A percentile compares a stretch with the other conserved stretches of the same genome.
Evolutionary conservation across 2,329 filamentous ascomycete species (phyloP).

Genomic region (Penicillium griseofulvum): DNA sequence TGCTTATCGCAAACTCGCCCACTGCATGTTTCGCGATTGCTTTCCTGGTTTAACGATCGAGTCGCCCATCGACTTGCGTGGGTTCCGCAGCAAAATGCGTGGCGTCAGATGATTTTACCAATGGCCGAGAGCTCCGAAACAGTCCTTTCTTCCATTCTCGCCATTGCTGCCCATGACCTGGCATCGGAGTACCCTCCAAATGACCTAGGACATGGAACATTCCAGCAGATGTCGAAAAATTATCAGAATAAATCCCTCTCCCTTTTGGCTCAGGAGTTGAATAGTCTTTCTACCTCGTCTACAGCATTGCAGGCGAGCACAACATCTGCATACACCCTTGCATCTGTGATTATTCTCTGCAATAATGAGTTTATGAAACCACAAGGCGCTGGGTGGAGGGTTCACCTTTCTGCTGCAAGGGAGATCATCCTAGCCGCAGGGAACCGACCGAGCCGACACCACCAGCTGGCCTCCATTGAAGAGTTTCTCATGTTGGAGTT

Average conservation of each 20-base stretch:
- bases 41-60: constrained; percentile 8
- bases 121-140: constrained; percentile 17
- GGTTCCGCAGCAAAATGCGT: constrained; percentile 18
- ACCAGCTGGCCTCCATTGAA: constrained; percentile 9
- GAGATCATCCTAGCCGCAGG: constrained; percentile 15
- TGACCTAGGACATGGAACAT: neutral
- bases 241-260: constrained; percentile 9
- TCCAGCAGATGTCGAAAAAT: constrained; percentile 6
- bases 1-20: neutral
- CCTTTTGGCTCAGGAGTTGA: constrained; percentile 3
- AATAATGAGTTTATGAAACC: constrained; percentile 23
- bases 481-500: constrained; percentile 21
- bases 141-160: constrained; percentile 20
- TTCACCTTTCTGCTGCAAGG: constrained; percentile 21
- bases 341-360: constrained; percentile 21
- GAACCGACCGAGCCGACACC: neutral
- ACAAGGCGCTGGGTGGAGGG: constrained; percentile 15
- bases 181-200: constrained; percentile 5
- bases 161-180: constrained; percentile 20
- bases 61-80: constrained; percentile 11
- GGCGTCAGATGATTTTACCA: constrained; percentile 21
- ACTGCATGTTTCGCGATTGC: constrained; percentile 1
- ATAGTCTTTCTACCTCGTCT: neutral
- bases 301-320: neutral
- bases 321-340: constrained; percentile 10